Percentiles rank a stretch among this genome's conserved stretches.
These are phyloP conservation scores for Heracleum sosnowskyi DNA, from an alignment of 129 eudicot species.

Conservation along the genomic window DNA sequence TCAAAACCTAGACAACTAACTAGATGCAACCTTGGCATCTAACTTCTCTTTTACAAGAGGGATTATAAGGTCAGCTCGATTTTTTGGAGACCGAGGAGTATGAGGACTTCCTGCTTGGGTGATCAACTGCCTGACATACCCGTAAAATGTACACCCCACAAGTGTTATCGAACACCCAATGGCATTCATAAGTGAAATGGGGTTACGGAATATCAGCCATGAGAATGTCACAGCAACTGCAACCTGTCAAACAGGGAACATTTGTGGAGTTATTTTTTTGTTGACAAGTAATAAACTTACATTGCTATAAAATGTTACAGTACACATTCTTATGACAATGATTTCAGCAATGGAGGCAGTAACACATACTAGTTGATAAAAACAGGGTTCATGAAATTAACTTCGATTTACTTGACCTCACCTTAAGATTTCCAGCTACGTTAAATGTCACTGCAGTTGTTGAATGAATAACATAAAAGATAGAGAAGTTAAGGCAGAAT, in stretches of 20 bases:
- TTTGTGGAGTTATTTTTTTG: neutral
- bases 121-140: conserved; percentile 79
- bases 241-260: conserved; percentile 37
- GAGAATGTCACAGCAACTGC: conserved; percentile 89
- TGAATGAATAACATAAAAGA: conserved; percentile 87
- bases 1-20: neutral
- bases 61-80: conserved; percentile 43
- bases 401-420: conserved; percentile 8
- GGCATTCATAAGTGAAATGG: conserved; percentile 77
- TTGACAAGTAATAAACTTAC: neutral
- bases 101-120: conserved; percentile 72
- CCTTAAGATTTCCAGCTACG: conserved; percentile 98
- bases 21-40: conserved; percentile 65
- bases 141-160: conserved; percentile 87
- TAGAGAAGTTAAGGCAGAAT: conserved; percentile 89
- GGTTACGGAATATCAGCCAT: conserved; percentile 87
- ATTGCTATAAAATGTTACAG: neutral
- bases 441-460: conserved; percentile 95
- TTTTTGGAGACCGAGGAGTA: conserved; percentile 71
- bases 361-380: neutral
- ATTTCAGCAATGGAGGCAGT: neutral
- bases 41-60: conserved; percentile 78
- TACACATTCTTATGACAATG: neutral
- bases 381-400: neutral
- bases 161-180: conserved; percentile 77